Conservation (phyloP, 768 basidiomycete species). For the Trametes villosa region DNA sequence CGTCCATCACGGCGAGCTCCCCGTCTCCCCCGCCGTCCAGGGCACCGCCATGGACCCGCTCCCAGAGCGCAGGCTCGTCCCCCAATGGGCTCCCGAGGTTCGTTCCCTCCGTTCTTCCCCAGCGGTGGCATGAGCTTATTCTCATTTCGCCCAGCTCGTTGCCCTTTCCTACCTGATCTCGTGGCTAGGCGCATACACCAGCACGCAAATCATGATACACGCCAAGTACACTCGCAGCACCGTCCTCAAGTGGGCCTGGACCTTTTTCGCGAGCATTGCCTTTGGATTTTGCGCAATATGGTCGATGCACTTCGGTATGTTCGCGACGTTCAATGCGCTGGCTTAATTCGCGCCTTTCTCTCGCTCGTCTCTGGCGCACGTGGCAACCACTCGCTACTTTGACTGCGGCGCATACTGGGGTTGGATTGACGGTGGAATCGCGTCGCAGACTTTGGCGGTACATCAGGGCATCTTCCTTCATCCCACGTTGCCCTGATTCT, state of each 20-base stretch:
- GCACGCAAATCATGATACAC: slow-evolving; percentile 36
- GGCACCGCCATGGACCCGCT: slow-evolving; percentile 20
- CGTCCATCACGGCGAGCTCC: slow-evolving; percentile 3
- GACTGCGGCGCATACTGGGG: no score
- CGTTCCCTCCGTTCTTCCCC: not conserved
- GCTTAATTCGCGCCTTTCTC: not conserved
- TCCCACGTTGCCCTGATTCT: no score
- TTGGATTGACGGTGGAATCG: no score
- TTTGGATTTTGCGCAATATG: slow-evolving; percentile 37
- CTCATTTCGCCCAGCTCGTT: slow-evolving; percentile 27
- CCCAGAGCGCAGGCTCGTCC: slow-evolving; percentile 30
- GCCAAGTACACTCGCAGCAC: slow-evolving; percentile 32
- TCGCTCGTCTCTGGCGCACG: not conserved
- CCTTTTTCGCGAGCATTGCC: slow-evolving; percentile 32
- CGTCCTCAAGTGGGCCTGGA: slow-evolving; percentile 31
- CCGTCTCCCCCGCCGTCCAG: slow-evolving; percentile 8
- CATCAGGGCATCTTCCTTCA: no score
- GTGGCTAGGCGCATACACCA: slow-evolving; percentile 37
- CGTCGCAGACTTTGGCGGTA: no score
- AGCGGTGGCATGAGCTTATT: no score
- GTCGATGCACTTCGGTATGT: slow-evolving; percentile 38
- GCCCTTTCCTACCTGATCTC: slow-evolving; percentile 35
- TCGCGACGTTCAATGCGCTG: not conserved
- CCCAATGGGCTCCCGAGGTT: slow-evolving; percentile 34
- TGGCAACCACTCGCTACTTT: no score